phyloP scores from a whole-genome alignment of 1,139 yeast genomes.

The Candida dubliniensis region DNA sequence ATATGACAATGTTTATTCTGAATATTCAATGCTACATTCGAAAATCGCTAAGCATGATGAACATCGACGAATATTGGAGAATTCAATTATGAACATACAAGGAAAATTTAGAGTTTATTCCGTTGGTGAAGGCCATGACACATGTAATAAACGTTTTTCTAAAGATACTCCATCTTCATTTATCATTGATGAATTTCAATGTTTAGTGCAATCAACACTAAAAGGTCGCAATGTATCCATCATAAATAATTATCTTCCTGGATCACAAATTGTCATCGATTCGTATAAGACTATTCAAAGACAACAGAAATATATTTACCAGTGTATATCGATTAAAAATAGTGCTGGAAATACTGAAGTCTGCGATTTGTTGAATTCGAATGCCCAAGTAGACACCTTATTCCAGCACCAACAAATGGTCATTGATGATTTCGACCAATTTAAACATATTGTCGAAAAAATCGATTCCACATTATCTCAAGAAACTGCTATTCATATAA shows the following conservation, averaged over 20 bases:
- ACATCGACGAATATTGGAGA: constrained; percentile 46
- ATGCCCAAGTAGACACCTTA: constrained; percentile 7
- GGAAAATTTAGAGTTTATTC: constrained; percentile 38
- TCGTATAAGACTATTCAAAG: constrained; percentile 1
- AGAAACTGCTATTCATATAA: constrained; percentile 4
- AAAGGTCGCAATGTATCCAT: constrained; percentile 22
- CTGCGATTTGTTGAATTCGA: constrained; percentile 8
- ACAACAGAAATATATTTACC: constrained; percentile 7
- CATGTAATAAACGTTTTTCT: constrained; percentile 24
- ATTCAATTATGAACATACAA: constrained; percentile 51
- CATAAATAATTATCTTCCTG: constrained; percentile 12
- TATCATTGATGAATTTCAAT: constrained; percentile 23
- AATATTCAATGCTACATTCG: constrained; percentile 13
- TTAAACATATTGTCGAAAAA: constrained; percentile 1
- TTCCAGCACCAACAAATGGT: constrained; percentile 23
- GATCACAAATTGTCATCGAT: constrained; percentile 3
- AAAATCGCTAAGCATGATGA: constrained; percentile 24
- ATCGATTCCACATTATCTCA: background rate
- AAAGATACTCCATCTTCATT: constrained; percentile 7
- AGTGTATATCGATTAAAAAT: constrained; percentile 9
- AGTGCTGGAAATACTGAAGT: background rate
- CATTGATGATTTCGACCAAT: constrained; percentile 12
- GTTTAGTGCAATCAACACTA: constrained; percentile 19
- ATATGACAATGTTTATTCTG: constrained; percentile 9
- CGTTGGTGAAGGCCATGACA: constrained; percentile 10